Conservation (phyloP, 1,284 basidiomycete genomes). For the Pholiota adiposa region DNA sequence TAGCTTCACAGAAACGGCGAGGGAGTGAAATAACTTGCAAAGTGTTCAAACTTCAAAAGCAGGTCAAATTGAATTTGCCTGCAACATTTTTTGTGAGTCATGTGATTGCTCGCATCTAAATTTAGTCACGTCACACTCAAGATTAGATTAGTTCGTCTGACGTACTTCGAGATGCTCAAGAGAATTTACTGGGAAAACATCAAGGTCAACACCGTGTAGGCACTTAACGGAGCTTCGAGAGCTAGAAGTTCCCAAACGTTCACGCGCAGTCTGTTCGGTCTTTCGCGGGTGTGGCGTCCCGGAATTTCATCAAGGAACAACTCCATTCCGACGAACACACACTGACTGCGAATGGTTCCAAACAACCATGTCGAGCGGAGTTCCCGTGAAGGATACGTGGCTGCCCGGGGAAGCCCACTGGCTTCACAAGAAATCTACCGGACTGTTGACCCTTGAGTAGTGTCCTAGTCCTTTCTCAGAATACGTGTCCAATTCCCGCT, state of each 20-base stretch:
- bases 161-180: no score
- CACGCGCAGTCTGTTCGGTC: neutral
- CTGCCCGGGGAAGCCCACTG: neutral
- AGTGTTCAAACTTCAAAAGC: neutral
- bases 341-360: neutral
- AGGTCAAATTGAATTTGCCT: neutral
- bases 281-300: neutral
- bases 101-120: slow-evolving; percentile 2
- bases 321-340: neutral
- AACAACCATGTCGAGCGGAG: neutral
- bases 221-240: no score
- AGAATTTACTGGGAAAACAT: neutral
- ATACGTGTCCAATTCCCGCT: neutral
- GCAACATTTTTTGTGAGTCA: slow-evolving; percentile 2
- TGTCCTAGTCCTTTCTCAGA: neutral
- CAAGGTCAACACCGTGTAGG: no score
- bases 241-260: neutral
- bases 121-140: neutral
- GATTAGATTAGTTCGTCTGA: neutral
- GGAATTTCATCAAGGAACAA: neutral
- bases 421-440: slow-evolving; percentile 1
- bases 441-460: neutral
- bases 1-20: neutral
- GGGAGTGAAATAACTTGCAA: neutral
- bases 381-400: neutral